Evolutionary conservation across 2,329 filamentous ascomycete genomes (phyloP).

Genomic region (Ascochyta lentis): DNA sequence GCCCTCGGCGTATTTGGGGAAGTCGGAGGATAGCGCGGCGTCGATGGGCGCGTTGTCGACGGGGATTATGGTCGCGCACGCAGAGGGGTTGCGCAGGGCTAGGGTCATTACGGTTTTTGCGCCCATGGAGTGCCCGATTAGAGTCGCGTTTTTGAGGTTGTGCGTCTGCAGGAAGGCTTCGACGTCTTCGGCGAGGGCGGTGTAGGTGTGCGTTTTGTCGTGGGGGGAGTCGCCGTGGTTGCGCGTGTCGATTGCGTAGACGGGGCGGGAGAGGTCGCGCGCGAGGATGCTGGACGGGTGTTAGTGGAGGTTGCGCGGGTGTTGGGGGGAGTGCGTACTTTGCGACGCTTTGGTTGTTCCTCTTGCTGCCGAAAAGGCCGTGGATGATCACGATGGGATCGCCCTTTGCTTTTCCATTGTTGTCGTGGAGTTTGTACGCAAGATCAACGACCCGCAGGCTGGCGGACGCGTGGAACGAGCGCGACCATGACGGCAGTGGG

Average conservation of each 20-base stretch:
- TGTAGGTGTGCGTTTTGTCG: constrained; percentile 76
- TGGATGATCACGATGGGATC: constrained; percentile 86
- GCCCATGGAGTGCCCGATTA: constrained; percentile 97
- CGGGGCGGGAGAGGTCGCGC: constrained; percentile 76
- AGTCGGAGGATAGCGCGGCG: constrained; percentile 74
- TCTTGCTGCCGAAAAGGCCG: constrained; percentile 92
- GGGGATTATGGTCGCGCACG: constrained; percentile 73
- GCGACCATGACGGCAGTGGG: constrained; percentile 29
- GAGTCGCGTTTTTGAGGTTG: constrained; percentile 70
- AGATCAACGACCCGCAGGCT: constrained; percentile 38
- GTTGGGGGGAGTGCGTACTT: constrained; percentile 63
- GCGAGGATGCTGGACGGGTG: constrained; percentile 70
- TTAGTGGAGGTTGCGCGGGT: background rate
- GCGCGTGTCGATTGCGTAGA: constrained; percentile 87
- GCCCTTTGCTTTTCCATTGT: constrained; percentile 44
- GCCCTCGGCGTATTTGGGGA: constrained; percentile 79
- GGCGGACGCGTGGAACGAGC: constrained; percentile 38
- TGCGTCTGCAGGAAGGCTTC: constrained; percentile 78
- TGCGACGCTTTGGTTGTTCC: constrained; percentile 93
- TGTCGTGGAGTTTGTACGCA: constrained; percentile 45
- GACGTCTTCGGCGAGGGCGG: constrained; percentile 81
- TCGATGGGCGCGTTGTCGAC: constrained; percentile 95
- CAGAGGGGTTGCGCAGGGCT: constrained; percentile 71
- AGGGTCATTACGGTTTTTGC: constrained; percentile 92
- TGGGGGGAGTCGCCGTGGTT: constrained; percentile 95